phyloP scores from a whole-genome alignment of 108 stramenopile species.

The Schizochytrium sp. region DNA sequence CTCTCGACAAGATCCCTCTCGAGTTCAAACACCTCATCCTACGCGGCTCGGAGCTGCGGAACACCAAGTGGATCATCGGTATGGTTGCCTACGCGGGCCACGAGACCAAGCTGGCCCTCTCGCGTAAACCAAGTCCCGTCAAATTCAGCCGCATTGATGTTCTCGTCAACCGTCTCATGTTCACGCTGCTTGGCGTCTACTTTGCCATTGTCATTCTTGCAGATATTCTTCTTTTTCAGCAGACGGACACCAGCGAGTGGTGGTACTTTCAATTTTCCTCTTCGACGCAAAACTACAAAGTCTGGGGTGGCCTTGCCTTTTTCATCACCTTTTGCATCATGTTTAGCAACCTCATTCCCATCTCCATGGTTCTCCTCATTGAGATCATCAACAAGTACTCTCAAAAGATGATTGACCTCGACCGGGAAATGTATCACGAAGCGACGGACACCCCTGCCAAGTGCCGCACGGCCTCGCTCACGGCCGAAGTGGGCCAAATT shows the following conservation, averaged over 20 bases:
- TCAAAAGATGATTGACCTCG: conserved; percentile 43
- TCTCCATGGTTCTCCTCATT: conserved; percentile 53
- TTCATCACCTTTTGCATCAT: conserved; percentile 70
- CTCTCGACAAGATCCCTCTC: neutral
- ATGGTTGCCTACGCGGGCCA: conserved; percentile 85
- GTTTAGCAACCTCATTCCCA: conserved; percentile 61
- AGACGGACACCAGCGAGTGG: conserved; percentile 24
- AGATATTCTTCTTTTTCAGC: conserved; percentile 23
- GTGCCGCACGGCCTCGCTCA: conserved; percentile 42
- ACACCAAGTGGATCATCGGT: conserved; percentile 90
- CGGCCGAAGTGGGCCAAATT: conserved; percentile 48
- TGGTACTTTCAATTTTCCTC: conserved; percentile 32
- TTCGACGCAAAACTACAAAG: neutral
- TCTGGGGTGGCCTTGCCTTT: conserved; percentile 54
- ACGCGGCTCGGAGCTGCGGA: conserved; percentile 81
- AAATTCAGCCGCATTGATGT: conserved; percentile 81
- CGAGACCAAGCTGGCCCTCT: conserved; percentile 84
- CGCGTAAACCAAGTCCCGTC: conserved; percentile 75
- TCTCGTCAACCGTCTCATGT: conserved; percentile 38
- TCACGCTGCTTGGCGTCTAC: conserved; percentile 34
- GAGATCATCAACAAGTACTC: conserved; percentile 51
- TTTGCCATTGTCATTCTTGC: conserved; percentile 19
- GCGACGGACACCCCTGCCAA: conserved; percentile 46
- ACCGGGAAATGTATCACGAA: conserved; percentile 48
- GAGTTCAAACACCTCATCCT: conserved; percentile 65